A percentile compares a stretch with the other conserved stretches of the same genome.
phyloP scores from a whole-genome alignment of 2,329 filamentous ascomycete genomes.

The Aureobasidium sp. region DNA sequence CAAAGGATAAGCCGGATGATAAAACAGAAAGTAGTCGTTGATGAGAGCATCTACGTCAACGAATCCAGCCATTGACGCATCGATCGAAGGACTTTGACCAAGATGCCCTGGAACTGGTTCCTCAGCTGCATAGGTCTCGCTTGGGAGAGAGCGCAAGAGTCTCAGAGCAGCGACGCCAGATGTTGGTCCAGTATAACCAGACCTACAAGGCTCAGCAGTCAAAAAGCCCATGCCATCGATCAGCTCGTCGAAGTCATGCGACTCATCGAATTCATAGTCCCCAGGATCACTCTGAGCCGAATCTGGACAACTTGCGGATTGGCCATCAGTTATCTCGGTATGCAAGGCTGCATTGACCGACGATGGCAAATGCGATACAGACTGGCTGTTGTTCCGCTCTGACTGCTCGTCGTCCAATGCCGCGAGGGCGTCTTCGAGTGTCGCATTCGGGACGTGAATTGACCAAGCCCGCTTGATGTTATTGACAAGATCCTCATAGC shows the following conservation, averaged over 20 bases:
- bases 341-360: not conserved
- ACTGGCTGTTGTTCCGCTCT: not conserved
- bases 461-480: not conserved
- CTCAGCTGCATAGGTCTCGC: not conserved
- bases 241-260: not conserved
- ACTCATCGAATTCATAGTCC: not conserved
- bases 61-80: not conserved
- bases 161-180: not conserved
- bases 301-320: not conserved
- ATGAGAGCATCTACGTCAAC: not conserved
- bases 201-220: not conserved
- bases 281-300: not conserved
- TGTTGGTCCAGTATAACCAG: not conserved
- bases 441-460: not conserved
- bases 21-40: not conserved
- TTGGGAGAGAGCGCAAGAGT: not conserved
- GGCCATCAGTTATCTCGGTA: not conserved
- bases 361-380: not conserved
- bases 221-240: not conserved
- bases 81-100: not conserved
- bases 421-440: not conserved
- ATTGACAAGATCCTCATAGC: no score
- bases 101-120: not conserved
- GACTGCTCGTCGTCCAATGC: not conserved
- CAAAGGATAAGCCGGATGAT: not conserved